Percentiles rank a stretch among this genome's conserved stretches.
Evolutionary conservation across 139 green algal genomes (phyloP).

Genomic region (Monoraphidium neglectum): DNA sequence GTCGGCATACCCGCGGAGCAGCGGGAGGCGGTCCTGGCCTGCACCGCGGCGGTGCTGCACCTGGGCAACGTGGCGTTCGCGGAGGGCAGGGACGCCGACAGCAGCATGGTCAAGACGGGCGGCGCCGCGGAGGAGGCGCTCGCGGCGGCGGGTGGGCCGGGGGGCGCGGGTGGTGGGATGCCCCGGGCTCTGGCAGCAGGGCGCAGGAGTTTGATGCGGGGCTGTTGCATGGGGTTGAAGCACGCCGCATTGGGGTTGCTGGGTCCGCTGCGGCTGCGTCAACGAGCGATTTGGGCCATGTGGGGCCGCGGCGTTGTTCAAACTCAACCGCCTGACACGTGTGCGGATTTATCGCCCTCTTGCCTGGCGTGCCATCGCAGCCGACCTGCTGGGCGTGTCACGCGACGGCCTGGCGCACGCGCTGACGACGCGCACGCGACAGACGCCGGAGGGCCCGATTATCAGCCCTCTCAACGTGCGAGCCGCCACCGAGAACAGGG

Average conservation of each 20-base stretch:
- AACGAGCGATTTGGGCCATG: too few relatives aligned
- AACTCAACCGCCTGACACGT: too few relatives aligned
- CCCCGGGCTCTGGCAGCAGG: too few relatives aligned
- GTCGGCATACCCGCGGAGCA: slow-evolving; percentile 89
- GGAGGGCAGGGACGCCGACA: slow-evolving; percentile 34
- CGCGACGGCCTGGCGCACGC: slow-evolving; percentile 76
- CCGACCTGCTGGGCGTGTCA: slow-evolving; percentile 78
- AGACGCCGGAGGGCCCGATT: slow-evolving; percentile 91
- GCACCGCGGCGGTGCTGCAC: slow-evolving; percentile 94
- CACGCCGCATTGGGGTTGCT: too few relatives aligned
- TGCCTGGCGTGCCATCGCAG: slow-evolving; percentile 43
- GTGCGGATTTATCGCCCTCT: too few relatives aligned
- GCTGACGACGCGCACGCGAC: slow-evolving; percentile 88
- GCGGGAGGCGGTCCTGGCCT: slow-evolving; percentile 81
- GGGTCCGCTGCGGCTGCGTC: too few relatives aligned
- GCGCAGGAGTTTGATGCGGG: too few relatives aligned
- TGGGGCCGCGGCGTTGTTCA: too few relatives aligned
- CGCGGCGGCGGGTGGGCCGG: slow-evolving; percentile 36
- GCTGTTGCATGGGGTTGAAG: too few relatives aligned
- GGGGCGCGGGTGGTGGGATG: too few relatives aligned
- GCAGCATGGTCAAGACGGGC: slow-evolving; percentile 14
- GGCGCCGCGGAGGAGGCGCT: slow-evolving; percentile 14
- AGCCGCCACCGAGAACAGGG: slow-evolving; percentile 85
- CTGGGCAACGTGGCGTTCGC: slow-evolving; percentile 92
- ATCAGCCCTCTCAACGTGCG: slow-evolving; percentile 80